These are phyloP conservation scores for Xylariales sp. DNA, from an alignment of 2,329 filamentous ascomycete species.

Conservation along the genomic window DNA sequence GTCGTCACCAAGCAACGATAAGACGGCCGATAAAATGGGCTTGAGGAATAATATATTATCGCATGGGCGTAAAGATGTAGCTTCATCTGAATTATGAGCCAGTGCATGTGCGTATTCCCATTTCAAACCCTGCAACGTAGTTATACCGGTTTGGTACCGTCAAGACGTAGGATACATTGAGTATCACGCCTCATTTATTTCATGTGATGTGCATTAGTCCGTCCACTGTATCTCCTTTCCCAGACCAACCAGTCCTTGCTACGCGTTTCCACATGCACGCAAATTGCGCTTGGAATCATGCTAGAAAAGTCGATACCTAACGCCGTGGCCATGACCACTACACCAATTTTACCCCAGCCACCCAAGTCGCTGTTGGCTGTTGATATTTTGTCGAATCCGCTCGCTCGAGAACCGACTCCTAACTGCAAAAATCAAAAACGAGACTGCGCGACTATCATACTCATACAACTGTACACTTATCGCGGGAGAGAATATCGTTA, in stretches of 20 bases:
- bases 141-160: slow-evolving; percentile 16
- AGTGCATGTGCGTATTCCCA: slow-evolving; percentile 12
- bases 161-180: slow-evolving; percentile 5
- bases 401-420: slow-evolving; percentile 44
- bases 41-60: slow-evolving; percentile 32
- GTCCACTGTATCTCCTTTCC: slow-evolving; percentile 25
- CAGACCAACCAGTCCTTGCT: slow-evolving; percentile 29
- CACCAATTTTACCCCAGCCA: slow-evolving; percentile 46
- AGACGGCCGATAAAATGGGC: not conserved
- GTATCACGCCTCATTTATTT: not conserved
- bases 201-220: slow-evolving; percentile 15
- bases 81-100: slow-evolving; percentile 17
- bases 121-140: slow-evolving; percentile 25
- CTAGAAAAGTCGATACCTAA: slow-evolving; percentile 42
- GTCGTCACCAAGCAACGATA: slow-evolving; percentile 8
- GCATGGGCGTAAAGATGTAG: slow-evolving; percentile 12
- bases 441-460: slow-evolving; percentile 42
- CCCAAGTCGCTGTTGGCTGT: slow-evolving; percentile 38
- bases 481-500: slow-evolving; percentile 13
- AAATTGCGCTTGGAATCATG: slow-evolving; percentile 43
- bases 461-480: slow-evolving; percentile 44
- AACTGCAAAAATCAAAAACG: slow-evolving; percentile 40
- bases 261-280: slow-evolving; percentile 32
- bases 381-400: slow-evolving; percentile 44
- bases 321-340: slow-evolving; percentile 45